These are phyloP conservation scores for Plasmodium reichenowi DNA, from an alignment of 169 alveolate species.

Conservation along the genomic window DNA sequence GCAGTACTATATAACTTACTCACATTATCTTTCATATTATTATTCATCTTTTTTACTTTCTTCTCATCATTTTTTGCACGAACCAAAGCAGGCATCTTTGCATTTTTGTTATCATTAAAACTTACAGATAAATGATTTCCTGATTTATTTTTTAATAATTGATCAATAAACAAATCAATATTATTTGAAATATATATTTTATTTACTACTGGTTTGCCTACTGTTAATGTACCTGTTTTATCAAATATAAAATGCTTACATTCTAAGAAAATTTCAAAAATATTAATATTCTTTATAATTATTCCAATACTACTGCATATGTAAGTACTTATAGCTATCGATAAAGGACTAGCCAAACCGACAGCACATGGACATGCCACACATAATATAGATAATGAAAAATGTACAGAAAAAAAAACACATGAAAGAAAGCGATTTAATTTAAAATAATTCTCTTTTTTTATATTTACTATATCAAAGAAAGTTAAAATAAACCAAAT, in stretches of 20 bases:
- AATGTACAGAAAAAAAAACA: slow-evolving; percentile 61
- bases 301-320: slow-evolving; percentile 70
- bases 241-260: slow-evolving; percentile 75
- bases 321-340: slow-evolving; percentile 69
- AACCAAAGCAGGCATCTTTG: background rate
- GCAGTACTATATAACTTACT: background rate
- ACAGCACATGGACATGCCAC: slow-evolving; percentile 78
- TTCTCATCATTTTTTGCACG: background rate
- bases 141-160: slow-evolving; percentile 23
- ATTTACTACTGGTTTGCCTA: slow-evolving; percentile 73
- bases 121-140: slow-evolving; percentile 16
- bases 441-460: slow-evolving; percentile 33
- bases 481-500: slow-evolving; percentile 60
- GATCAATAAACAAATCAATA: slow-evolving; percentile 57
- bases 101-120: background rate
- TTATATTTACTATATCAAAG: slow-evolving; percentile 61
- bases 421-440: slow-evolving; percentile 46
- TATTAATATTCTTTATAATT: slow-evolving; percentile 62
- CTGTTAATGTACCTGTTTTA: slow-evolving; percentile 73
- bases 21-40: background rate
- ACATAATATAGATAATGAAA: slow-evolving; percentile 72
- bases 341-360: slow-evolving; percentile 70
- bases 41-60: background rate
- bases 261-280: slow-evolving; percentile 52
- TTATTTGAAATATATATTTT: slow-evolving; percentile 48